Evolutionary conservation across 2,329 filamentous ascomycete genomes (phyloP), one percentile per base, ranked within the genome.

Genomic region (Fusarium goolgardi): DNA sequence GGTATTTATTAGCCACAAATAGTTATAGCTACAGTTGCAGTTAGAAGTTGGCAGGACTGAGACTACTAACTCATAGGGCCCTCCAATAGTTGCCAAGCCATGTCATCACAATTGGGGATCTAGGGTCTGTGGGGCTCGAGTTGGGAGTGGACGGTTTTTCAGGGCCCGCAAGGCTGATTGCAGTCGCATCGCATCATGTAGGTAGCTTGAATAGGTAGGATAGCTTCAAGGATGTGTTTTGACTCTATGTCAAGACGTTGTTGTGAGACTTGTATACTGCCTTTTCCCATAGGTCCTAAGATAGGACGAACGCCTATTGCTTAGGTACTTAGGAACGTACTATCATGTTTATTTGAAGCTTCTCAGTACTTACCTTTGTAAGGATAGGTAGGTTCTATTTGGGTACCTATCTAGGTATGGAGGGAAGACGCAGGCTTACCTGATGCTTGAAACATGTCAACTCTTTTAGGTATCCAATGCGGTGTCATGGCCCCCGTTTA

Each of bases 11-110:
- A n/a, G 43, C 46, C 34, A 41, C 39, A 40, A 40, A 39, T 50
- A 23, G 13, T 39, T n/a, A 31, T n/a, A 21, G 21, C 16, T 41
- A 46, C 27, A 49, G 23, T 23, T 27, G 16, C 31, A 25, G n/a
- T 16, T 40, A 20, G 18, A 20, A 32, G 25, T 21, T 15, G 20
- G 2, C 20, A 43, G 23, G 40, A 43, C 35, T 20, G 16, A 25
- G 40, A 43, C 21, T 25, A 43, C 20, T 16, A 23, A 23, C 35
- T 39, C 20, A 18, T 31, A 45, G 18, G 12, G 39, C 55, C 16
- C 49, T 60, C 56, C 55, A 70, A 70, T 70, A 16, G 37, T 21
- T 21, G 32, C 35, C 43, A 23, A 35, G 40, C 69, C n/a, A 63
- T 65, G 63, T 65, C 59, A 61, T 41, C 40, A 21, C 20, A 41